These are phyloP conservation scores for Xylariaceae sp. DNA, from an alignment of 2,329 filamentous ascomycete genomes.

Conservation along the genomic window DNA sequence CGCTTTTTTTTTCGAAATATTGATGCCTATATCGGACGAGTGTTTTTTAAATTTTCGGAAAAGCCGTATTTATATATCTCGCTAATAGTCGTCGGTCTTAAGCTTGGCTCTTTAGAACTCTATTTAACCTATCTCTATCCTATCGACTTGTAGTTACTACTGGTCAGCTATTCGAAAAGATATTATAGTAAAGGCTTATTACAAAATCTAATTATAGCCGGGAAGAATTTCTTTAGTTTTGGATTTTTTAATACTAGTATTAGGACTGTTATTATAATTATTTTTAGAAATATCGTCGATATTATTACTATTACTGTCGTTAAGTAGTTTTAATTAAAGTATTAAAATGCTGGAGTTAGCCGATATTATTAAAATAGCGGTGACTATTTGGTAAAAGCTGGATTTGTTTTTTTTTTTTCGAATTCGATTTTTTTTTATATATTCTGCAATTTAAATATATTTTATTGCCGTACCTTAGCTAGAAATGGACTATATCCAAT, in stretches of 20 bases:
- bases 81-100: background rate
- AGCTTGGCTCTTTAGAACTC: background rate
- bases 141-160: background rate
- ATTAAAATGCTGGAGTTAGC: background rate
- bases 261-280: background rate
- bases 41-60: background rate
- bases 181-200: background rate
- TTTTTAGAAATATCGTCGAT: background rate
- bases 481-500: background rate
- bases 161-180: background rate
- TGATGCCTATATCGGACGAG: background rate
- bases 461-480: background rate
- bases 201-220: background rate
- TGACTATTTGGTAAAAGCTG: background rate
- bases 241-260: background rate
- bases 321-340: background rate
- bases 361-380: background rate
- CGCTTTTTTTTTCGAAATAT: background rate
- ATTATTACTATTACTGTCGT: background rate
- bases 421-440: background rate
- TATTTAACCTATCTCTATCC: background rate
- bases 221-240: background rate
- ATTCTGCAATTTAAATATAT: background rate
- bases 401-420: background rate
- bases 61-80: background rate